Evolutionary conservation across 2,329 filamentous ascomycete genomes (phyloP), one percentile per base, ranked within the genome.

Genomic region (Aaosphaeria arxii): DNA sequence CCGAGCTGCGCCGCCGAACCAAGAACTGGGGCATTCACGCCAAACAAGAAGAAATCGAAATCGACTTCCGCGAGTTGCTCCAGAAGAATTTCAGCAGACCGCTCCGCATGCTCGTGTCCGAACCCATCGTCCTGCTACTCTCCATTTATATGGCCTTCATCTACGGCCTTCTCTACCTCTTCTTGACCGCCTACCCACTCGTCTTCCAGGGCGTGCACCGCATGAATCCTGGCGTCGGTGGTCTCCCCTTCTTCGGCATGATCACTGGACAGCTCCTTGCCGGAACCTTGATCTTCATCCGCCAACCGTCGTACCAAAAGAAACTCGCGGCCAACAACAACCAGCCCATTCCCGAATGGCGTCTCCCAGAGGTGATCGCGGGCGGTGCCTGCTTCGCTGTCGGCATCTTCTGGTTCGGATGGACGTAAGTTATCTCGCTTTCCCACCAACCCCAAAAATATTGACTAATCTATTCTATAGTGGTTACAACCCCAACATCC

Each of bases 201-300:
- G 87, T 95, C 39, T 95, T 94, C 73, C 78, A 86, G 51, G 64
- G 71, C 4, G 79, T 94, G 1, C 86, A 95, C 67, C 77, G 80
- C 53, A 87, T 94, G 74, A 82, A 75, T 38, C 64, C 78, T 1
- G 91, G 91, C 49, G 73, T 89, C 28, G 82, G 85, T 7, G 90
- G 90, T 2, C 77, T 96, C 2, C 84, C 89, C 4, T 95, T 91
- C 70, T 89, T 96, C 60, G 90, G 90, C 46, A 90, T 96, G 85
- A 83, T 94, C 45, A 64, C 77, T 6, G 89, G 89, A 39, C 82
- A 90, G 64, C 56, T 94, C 11, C 68, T 88, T 42, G 87, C 87
- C 0, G 88, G 86, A 30, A 52, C 74, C 4, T 74, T 78, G 35
- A 85, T 92, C 54, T 76, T 89, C 50, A 62, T 82, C 38, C 78